Percentiles rank a stretch among this genome's conserved stretches.
Evolutionary conservation across 768 basidiomycete species (phyloP).

Genomic region (Amanita subjunquillea): DNA sequence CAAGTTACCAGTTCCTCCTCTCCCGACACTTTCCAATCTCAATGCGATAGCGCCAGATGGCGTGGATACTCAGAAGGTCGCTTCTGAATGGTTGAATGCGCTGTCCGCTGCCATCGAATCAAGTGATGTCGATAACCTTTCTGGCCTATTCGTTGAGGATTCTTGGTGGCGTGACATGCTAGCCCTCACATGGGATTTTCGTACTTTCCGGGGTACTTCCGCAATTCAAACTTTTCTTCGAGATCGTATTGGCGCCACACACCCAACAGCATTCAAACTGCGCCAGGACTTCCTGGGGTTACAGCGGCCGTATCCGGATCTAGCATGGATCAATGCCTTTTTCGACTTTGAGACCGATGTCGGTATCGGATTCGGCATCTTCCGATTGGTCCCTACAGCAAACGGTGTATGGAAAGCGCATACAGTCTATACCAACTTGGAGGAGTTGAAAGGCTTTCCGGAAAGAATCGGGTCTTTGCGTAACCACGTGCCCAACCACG

Average conservation of each 20-base stretch:
- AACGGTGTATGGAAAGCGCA: slow-evolving; percentile 39
- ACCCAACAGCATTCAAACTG: slow-evolving; percentile 19
- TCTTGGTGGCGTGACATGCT: slow-evolving; percentile 42
- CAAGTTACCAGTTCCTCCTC: slow-evolving; percentile 10
- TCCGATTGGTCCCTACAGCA: slow-evolving; percentile 31
- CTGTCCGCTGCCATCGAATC: slow-evolving; percentile 11
- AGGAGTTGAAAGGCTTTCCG: slow-evolving; percentile 32
- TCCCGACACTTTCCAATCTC: slow-evolving; percentile 20
- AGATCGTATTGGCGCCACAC: slow-evolving; percentile 22
- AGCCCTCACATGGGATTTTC: slow-evolving; percentile 39
- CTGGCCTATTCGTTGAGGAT: slow-evolving; percentile 15
- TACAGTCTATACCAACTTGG: slow-evolving; percentile 39
- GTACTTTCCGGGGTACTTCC: slow-evolving; percentile 35
- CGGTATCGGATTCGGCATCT: slow-evolving; percentile 32
- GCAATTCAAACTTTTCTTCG: slow-evolving; percentile 28
- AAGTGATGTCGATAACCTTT: slow-evolving; percentile 9
- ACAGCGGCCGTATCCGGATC: slow-evolving; percentile 24
- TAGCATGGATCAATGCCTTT: slow-evolving; percentile 36
- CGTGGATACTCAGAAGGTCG: slow-evolving; percentile 17
- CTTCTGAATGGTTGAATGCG: slow-evolving; percentile 18
- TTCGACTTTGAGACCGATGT: slow-evolving; percentile 35
- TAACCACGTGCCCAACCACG: slow-evolving; percentile 29
- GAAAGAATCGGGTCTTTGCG: slow-evolving; percentile 33
- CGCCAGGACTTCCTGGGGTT: slow-evolving; percentile 19
- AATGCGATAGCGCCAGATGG: slow-evolving; percentile 12